These are phyloP conservation scores for Deuterostichococcus epilithicus DNA, from an alignment of 139 green algal species.

Conservation along the genomic window DNA sequence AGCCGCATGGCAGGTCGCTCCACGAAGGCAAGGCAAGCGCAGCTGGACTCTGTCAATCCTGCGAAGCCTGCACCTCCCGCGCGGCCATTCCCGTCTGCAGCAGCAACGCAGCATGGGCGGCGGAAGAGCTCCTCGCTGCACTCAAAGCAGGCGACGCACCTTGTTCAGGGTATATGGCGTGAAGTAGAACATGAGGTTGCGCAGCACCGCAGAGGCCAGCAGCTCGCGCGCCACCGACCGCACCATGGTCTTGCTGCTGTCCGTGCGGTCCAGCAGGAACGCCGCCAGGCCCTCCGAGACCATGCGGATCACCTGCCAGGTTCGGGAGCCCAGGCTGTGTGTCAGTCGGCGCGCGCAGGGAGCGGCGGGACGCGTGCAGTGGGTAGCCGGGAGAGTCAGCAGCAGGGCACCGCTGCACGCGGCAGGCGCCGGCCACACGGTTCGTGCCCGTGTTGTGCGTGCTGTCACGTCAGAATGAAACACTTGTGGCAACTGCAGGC, in stretches of 20 bases:
- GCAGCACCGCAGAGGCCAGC: constrained; percentile 52
- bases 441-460: no score
- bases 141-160: constrained; percentile 14
- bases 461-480: no score
- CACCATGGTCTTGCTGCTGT: constrained; percentile 31
- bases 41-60: neutral
- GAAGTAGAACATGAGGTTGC: constrained; percentile 45
- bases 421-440: no score
- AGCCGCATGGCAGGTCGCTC: no score
- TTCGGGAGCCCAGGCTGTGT: neutral
- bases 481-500: no score
- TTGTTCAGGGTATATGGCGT: constrained; percentile 55
- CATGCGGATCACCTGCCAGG: constrained; percentile 32
- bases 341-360: no score
- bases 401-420: no score
- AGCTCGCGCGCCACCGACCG: constrained; percentile 57
- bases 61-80: neutral
- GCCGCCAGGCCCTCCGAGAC: constrained; percentile 53
- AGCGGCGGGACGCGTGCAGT: no score
- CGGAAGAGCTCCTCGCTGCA: neutral
- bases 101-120: neutral
- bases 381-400: no score
- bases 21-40: no score
- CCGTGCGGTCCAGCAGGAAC: constrained; percentile 39
- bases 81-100: neutral